These are phyloP conservation scores for Cladorrhinum sp. DNA, from an alignment of 2,329 filamentous ascomycete species.

Conservation along the genomic window DNA sequence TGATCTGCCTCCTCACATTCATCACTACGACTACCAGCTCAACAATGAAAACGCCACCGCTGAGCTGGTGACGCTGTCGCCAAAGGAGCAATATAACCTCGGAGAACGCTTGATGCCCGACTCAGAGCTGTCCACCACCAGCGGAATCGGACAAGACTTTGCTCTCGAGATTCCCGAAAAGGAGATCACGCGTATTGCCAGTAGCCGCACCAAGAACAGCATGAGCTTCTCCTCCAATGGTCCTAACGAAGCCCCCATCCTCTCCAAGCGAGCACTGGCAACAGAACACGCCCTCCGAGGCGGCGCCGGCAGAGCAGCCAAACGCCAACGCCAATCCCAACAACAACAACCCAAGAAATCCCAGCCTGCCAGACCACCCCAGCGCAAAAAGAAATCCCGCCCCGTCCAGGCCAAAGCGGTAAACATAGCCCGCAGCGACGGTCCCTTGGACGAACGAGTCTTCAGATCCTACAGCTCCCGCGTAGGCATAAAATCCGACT, in stretches of 20 bases:
- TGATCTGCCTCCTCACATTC: background rate
- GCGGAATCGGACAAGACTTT: background rate
- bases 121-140: background rate
- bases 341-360: background rate
- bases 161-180: background rate
- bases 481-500: background rate
- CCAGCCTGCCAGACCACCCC: no score
- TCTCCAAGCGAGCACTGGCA: background rate
- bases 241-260: no score
- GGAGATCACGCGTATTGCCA: background rate
- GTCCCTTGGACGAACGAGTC: background rate
- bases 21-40: constrained; percentile 21
- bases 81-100: constrained; percentile 12
- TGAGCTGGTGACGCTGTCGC: constrained; percentile 11
- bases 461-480: background rate
- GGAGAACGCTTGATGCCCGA: background rate
- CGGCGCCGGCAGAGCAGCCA: background rate
- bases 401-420: background rate
- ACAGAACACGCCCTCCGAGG: background rate
- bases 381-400: no score
- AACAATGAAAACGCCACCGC: background rate
- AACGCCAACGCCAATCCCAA: background rate
- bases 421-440: background rate
- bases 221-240: no score
- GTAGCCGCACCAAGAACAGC: no score